Base-by-base conservation (phyloP, 1,139 yeast genomes). In the Geotrichum aggregatum region DNA sequence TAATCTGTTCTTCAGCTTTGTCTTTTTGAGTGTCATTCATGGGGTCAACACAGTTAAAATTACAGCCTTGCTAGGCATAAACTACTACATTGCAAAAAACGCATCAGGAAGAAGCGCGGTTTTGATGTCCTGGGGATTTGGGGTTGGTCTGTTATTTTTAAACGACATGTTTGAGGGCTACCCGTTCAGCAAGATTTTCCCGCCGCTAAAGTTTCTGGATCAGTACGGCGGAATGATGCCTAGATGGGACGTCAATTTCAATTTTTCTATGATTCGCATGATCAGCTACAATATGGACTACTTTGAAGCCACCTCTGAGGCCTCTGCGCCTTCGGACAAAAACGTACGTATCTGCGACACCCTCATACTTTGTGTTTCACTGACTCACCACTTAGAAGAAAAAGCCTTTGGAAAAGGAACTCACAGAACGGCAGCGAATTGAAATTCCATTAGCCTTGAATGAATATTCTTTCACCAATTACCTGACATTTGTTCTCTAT, bases 181-280 rank as follows among this genome's bases (percentile, higher is more conserved):
- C 54, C 79, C 78, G 16, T 75, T 78, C 51, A 83, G 80, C 7
- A 49, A 1, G 58, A 62, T 53, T 30, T 76, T 39, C 58, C 69
- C 60, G 52, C 72, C 39, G 47, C 82, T 66, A 21, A 66, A 72
- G 0, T 67, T 77, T 22, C 66, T 87, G 59, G 63, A 59, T 28
- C 44, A 51, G n/a, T 64, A 62, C 47, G 62, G 70, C 3, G 98
- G 98, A 0, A 76, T 91, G 24, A 82, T 92, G 59, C 76, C 81
- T 18, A 75, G 98, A 60, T 94, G 99, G 99, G 98, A 92, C 65
- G 97, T 94, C 7, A 87, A 87, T 62, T 94, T 83, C 76, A 94
- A 92, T 68, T 88, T 94, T 68, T 84, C 96, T 0, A 72, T 92
- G 58, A 75, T 94, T 52, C 76, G 97, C 60, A 80, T 89, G 79